Evolutionary conservation across 176 grass and related monocot species (phyloP), one percentile per base, ranked within the genome.

Genomic region (Tuctoria greenei): DNA sequence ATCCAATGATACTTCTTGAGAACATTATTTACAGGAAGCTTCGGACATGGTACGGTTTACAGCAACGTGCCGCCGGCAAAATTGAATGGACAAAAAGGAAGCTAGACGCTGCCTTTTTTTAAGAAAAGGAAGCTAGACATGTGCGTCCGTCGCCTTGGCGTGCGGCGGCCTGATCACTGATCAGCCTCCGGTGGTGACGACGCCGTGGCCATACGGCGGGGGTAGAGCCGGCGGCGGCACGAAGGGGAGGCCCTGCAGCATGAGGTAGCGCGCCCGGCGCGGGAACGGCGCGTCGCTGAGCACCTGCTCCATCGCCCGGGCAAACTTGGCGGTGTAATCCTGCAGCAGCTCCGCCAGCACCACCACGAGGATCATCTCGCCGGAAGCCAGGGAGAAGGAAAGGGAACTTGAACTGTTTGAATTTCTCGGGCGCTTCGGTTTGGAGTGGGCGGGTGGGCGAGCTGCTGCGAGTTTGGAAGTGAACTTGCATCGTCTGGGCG

Each of bases 341-440:
- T 97, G 86, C 56, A 97, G 83, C 58, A 97, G 78, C 91, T 93
- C 88, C 67, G 94, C 94, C 35, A 93, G 88, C 16, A 91, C 78
- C 28, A 84, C 94, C 44, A 97, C 86, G 2, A 87, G 83, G 43
- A 97, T 93, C 88, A 97, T 97, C 58, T 18, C 50, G 73, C 59
- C 26, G 13, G 59, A 34, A 34, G 23, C 55, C 21, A 2, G 55
- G 55, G 26, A 58, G 8, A 23, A 23, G 8, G 8, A 11, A 11
- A 45, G 6, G 21, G 24, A 4, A 8, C 2, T 0, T 8, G 10
- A 28, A 10, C 38, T 74, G 54, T 37, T 43, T 44, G 1, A 17
- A 51, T 18, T 42, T 44, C 55, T 20, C 38, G 39, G 7, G 28
- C 4, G 45, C 36, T 42, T 24, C 14, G 20, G n/a, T n/a, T 61